Evolutionary conservation across 169 alveolate species (phyloP), one percentile per base, ranked within the genome.

Genomic region (Cyclospora cayetanensis): DNA sequence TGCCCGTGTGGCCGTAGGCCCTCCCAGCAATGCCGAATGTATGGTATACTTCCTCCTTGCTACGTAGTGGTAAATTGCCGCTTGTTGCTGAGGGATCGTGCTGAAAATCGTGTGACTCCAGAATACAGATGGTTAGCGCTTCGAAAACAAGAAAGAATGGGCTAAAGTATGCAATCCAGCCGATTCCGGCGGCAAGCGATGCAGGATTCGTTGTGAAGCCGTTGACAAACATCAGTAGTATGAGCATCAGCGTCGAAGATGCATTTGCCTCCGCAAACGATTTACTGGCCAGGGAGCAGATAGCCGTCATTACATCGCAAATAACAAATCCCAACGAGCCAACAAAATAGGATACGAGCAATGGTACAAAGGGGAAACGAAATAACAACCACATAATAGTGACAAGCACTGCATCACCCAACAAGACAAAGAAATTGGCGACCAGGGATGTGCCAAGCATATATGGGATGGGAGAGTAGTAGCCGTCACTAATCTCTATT

Each of bases 211-310:
- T 86, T 29, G 86, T 35, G 86, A 87, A 68, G 22, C 92, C 79
- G 68, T 68, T 87, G 86, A 70, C 79, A 46, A 68, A 70, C 63
- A 52, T 87, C 63, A 66, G 43, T 22, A 87, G 11, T 42, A 70
- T 66, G 77, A 87, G 70, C 74, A 70, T 9, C 46, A 87, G 46
- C 34, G 86, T 9, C 20, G 87, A 65, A 12, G 60, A 46, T 46
- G 86, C 82, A 46, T 87, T 87, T 27, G 92, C 87, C 55, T 87
- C 86, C 35, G 87, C 92, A 82, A 89, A 74, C 9, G 93, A 89
- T 25, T 46, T 89, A 82, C 93, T 70, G 46, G 70, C 82, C 77
- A 76, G 68, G 25, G 93, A 72, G 60, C 88, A 72, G 42, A 89
- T 42, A 29, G 43, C 60, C 46, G 82, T 31, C 43, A 31, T 2